Conservation (phyloP, 106 monocot genomes). For the Dendrobium chrysotoxum region DNA sequence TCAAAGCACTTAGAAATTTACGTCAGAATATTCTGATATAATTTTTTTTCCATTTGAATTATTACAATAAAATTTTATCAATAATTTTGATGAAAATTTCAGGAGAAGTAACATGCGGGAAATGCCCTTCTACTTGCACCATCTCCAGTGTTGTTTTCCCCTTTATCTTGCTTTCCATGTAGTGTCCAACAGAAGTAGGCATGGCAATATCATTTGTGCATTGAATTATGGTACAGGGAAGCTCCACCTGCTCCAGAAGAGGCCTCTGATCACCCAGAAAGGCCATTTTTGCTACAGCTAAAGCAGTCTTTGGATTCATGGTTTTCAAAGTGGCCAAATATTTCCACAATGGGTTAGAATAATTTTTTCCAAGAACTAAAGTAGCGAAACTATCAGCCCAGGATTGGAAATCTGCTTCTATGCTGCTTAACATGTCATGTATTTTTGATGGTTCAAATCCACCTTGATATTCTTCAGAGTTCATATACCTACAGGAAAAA, state of each 20-base stretch:
- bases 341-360: not conserved
- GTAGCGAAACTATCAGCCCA: conserved; percentile 8
- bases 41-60: no score
- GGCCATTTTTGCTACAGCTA: not conserved
- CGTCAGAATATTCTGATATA: no score
- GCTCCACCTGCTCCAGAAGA: conserved; percentile 9
- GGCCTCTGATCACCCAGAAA: conserved; percentile 1
- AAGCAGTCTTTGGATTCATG: conserved; percentile 14
- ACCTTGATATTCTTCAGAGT: conserved; percentile 11
- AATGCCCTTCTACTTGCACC: conserved; percentile 5
- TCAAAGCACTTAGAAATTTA: no score
- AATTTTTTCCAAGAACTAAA: not conserved
- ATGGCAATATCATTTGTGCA: conserved; percentile 4
- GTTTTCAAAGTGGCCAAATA: not conserved
- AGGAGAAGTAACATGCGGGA: conserved; percentile 8
- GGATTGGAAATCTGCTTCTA: conserved; percentile 1
- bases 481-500: not conserved
- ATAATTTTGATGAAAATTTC: conserved; percentile 5
- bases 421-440: not conserved
- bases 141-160: conserved; percentile 3
- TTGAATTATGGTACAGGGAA: conserved; percentile 13
- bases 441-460: not conserved
- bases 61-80: not conserved
- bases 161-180: conserved; percentile 18
- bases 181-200: not conserved